Base-by-base conservation (phyloP, 805 yeast species). In the Metschnikowia gruessii region DNA sequence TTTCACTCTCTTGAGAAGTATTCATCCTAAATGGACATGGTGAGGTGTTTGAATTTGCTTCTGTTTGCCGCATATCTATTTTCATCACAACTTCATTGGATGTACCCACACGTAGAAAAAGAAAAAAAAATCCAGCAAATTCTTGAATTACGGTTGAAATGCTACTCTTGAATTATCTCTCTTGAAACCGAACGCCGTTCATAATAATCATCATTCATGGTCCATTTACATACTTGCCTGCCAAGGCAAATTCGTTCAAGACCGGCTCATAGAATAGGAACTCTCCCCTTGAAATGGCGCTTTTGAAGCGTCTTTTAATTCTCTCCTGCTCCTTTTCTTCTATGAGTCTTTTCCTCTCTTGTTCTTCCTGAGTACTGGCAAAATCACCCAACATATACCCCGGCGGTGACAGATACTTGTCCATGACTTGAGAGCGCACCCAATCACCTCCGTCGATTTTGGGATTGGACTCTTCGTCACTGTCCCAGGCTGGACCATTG, bases 321-420 rank as follows among this genome's bases (percentile, higher is more conserved):
- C 74, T 52, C 10, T 60, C 60, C 9, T 40, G 39, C 41, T 65
- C 68, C 19, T 70, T 51, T 10, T 48, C 46, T 4, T 51, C 51
- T 10, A 59, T 52, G 8, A 58, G 37, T 10, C 48, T 46, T 43
- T 59, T 55, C 19, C 69, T 48, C 21, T 56, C 49, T 31, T 28
- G 39, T 17, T 46, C 56, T 45, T 69, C 73, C 44, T 67, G 71
- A 1, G 70, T 66, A 32, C 55, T 52, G 6, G 70, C 70, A 43
- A 69, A 69, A 37, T 65, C 70, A 17, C 69, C 68, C 16, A 54
- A 51, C 72, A 69, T 69, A 49, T 64, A 69, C 15, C 74, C 73
- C 2, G 73, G 72, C 2, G 74, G 74, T 4, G 69, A 62, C 44
- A 68, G 67, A 40, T 66, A 62, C 49, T 64, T 65, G 50, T 68